These are phyloP conservation scores for Lichtheimia ornata DNA, from an alignment of 371 early-diverging fungal species.

Conservation along the genomic window DNA sequence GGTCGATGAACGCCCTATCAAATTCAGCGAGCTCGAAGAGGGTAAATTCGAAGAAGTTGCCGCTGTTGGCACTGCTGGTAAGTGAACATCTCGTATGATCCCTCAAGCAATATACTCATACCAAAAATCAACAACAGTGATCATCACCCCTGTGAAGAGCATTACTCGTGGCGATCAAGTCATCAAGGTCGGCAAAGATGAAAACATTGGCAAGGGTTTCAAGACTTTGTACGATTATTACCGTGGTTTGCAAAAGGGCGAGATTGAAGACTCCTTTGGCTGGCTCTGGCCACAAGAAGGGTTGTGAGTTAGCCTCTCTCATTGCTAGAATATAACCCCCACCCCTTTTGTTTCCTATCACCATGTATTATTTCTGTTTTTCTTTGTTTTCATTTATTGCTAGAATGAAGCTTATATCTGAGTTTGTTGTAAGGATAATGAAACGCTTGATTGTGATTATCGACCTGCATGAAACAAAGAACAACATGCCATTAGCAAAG, in stretches of 20 bases:
- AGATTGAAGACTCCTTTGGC: slow-evolving; percentile 58
- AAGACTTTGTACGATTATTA: slow-evolving; percentile 59
- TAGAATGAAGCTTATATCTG: no score
- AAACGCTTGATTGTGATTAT: no score
- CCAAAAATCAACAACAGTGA: slow-evolving; percentile 31
- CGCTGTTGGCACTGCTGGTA: slow-evolving; percentile 76
- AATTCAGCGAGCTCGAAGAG: slow-evolving; percentile 59
- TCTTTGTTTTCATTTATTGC: no score
- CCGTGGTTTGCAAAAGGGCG: slow-evolving; percentile 70
- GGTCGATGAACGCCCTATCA: slow-evolving; percentile 60
- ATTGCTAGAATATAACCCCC: no score
- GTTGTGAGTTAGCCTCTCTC: slow-evolving; percentile 17
- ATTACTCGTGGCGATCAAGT: slow-evolving; percentile 62
- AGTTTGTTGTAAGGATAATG: no score
- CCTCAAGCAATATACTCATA: background rate
- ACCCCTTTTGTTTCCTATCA: no score
- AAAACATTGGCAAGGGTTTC: slow-evolving; percentile 61
- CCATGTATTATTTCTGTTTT: no score
- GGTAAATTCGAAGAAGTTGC: slow-evolving; percentile 73
- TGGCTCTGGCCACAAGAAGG: slow-evolving; percentile 82
- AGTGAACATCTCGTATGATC: background rate
- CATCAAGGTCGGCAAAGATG: slow-evolving; percentile 37
- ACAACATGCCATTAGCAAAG: no score
- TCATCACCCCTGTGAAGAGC: slow-evolving; percentile 75
- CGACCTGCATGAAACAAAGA: no score